A percentile compares a stretch with the other conserved stretches of the same genome.
Evolutionary conservation across 306 rosid genomes (phyloP).

Genomic region (Malus orientalis): DNA sequence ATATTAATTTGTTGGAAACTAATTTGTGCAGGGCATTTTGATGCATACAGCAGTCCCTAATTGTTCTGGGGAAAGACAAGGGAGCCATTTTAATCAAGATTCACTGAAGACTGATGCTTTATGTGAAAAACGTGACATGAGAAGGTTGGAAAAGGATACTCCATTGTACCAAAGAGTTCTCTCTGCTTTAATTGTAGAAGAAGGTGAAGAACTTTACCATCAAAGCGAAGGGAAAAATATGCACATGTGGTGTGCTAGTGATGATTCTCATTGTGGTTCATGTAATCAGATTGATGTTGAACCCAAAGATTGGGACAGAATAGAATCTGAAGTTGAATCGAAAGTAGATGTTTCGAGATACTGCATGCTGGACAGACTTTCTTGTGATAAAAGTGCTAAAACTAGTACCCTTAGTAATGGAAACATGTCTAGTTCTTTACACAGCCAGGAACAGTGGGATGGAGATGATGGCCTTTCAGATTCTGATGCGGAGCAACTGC

Average conservation of each 20-base stretch:
- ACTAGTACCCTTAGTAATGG: conserved; percentile 54
- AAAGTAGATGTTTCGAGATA: conserved; percentile 46
- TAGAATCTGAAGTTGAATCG: conserved; percentile 84
- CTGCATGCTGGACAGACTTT: conserved; percentile 57
- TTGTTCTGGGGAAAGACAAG: conserved; percentile 43
- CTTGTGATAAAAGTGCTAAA: conserved; percentile 53
- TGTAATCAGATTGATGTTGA: conserved; percentile 75
- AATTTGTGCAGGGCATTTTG: conserved; percentile 44
- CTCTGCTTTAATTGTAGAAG: conserved; percentile 80
- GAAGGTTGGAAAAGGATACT: conserved; percentile 46
- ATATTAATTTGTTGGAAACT: conserved; percentile 8
- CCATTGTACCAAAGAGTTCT: conserved; percentile 82
- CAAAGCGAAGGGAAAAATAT: conserved; percentile 52
- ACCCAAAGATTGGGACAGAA: conserved; percentile 69
- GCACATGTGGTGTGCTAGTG: conserved; percentile 65
- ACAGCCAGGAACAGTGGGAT: conserved; percentile 57
- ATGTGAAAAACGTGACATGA: conserved; percentile 34
- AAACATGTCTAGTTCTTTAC: conserved; percentile 49
- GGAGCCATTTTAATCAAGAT: conserved; percentile 12
- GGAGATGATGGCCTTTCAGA: conserved; percentile 59
- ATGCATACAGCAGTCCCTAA: conserved; percentile 33
- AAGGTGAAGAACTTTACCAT: conserved; percentile 54
- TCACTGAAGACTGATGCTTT: conserved; percentile 27
- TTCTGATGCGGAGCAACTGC: conserved; percentile 64
- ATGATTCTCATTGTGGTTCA: conserved; percentile 88